Base-by-base conservation (phyloP, 805 yeast species). In the Myxozyma udenii region DNA sequence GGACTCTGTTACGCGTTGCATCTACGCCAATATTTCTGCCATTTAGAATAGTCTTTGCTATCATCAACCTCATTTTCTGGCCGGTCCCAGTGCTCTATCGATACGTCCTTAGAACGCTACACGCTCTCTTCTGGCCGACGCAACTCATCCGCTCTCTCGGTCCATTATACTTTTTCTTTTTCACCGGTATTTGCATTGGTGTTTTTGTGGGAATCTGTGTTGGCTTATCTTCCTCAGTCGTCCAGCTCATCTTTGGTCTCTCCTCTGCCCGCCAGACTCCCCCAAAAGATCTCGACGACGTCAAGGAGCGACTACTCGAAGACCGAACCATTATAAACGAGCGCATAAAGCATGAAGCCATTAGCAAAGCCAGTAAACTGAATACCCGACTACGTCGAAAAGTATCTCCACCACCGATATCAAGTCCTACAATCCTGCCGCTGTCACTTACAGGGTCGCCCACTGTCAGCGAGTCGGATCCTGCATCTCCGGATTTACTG, bases 161-260 rank as follows among this genome's bases (percentile, higher is more conserved):
- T 5, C 50, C 57, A 22, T 38, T 55, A 4, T 55, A 55, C 35
- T 53, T 55, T 39, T 55, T 53, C 36, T 40, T 53, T 25, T 55
- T 55, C 48, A 53, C 58, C 4, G 53, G 51, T 9, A 41, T 50
- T 18, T 24, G 38, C 19, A 40, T 53, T 22, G 60, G 60, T 3
- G 22, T 55, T 28, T 25, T 24, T 12, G 40, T 46, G 16, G 60
- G 60, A n/a, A n/a, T 55, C 25, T n/a, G 32, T 19, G 21, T 50
- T 6, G 58, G 49, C 5, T 18, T 45, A 14, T 45, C 58, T 24
- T 50, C 58, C 3, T 28, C 26, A 37, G 11, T 51, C 9, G 38
- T 41, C n/a, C 58, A 54, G 47, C 11, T 48, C 7, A 26, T 54
- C 12, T 35, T 54, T 12, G 56, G 56, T 11, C 22, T 48, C 19